Evolutionary conservation across 495 filamentous ascomycete genomes (phyloP), one percentile per base, ranked within the genome.

Genomic region (Penicillium fimorum): DNA sequence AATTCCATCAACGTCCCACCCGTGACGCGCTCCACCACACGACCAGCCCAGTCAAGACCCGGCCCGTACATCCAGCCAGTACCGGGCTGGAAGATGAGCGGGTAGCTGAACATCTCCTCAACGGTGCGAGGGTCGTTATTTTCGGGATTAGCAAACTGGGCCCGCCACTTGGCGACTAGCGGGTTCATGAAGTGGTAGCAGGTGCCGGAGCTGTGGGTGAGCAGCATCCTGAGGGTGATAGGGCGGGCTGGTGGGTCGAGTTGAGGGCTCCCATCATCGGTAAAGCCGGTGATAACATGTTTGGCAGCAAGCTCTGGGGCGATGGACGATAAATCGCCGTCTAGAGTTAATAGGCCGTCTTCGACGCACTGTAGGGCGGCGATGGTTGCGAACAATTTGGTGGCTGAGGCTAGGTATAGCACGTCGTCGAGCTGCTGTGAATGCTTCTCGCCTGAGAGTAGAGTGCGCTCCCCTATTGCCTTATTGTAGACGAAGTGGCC

Each of bases 1-100:
- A 72, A 75, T 18, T 78, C 65, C 12, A 74, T 72, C 24, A 84
- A 59, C 2, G 62, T 68, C 24, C 55, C 22, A 15, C 67, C 65
- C 2, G 68, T 74, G 2, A 78, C 67, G 1, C 72, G 63, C 43
- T 76, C 70, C 6, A 84, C 64, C 1, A 78, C 52, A 1, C 68
- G 63, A 8, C 81, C 77, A 0, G 79, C 78, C 79, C 80, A 83
- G 60, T 84, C 80, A 1, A 81, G 60, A n/a, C 75, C 68, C 1
- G 65, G 55, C 3, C 79, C 72, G 55, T 84, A 85, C 45, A 67
- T 61, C 81, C 74, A 85, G 15, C 66, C 63, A 3, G 65, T 65
- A 2, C 82, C 82, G 1, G 81, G 81, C 30, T 82, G 73, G 58
- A 74, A 80, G 12, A 67, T 40, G 6, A 82, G 70, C 9, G 80